These are phyloP conservation scores for Sporobolus alterniflorus DNA, from an alignment of 202 grass and related monocot species.

Conservation along the genomic window DNA sequence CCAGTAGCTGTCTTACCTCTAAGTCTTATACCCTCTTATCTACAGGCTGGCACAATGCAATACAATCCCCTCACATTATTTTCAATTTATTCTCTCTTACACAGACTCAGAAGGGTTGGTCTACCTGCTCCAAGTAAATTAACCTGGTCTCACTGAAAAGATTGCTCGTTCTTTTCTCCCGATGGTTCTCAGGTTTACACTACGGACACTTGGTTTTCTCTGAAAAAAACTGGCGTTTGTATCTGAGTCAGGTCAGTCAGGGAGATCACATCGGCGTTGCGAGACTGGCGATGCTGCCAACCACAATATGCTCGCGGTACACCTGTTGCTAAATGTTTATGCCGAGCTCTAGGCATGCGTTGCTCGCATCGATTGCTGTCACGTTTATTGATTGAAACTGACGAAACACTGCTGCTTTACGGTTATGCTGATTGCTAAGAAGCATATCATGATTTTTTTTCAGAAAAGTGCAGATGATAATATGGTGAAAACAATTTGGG, in stretches of 20 bases:
- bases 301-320: not conserved
- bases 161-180: not conserved
- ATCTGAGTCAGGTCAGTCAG: not conserved
- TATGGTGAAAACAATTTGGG: not conserved
- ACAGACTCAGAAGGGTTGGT: not conserved
- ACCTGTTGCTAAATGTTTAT: not conserved
- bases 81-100: not conserved
- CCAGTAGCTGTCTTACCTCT: no score
- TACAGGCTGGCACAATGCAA: no score
- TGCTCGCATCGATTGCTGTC: not conserved
- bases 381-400: not conserved
- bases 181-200: not conserved
- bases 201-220: not conserved
- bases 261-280: not conserved
- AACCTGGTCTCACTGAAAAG: not conserved
- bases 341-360: not conserved
- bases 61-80: no score
- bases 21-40: no score
- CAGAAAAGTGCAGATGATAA: not conserved
- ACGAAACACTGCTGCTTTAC: not conserved
- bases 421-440: not conserved
- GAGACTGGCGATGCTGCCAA: not conserved
- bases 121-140: constrained; percentile 15
- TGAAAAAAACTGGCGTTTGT: not conserved
- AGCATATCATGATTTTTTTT: not conserved